Conservation (phyloP, 257 asterid genomes). For the Coffea canephora region DNA sequence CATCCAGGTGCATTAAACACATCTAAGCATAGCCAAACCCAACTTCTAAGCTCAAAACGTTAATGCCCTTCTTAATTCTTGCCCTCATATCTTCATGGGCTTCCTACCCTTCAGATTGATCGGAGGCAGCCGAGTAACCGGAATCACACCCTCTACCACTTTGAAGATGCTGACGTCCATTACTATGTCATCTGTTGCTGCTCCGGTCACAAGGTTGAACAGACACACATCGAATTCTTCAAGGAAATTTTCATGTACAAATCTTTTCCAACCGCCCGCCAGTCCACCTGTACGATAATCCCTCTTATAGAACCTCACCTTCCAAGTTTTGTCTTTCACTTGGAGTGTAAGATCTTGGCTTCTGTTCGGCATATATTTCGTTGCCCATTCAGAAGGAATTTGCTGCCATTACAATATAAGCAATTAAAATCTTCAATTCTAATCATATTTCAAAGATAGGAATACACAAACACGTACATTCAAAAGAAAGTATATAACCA, state of each 20-base stretch:
- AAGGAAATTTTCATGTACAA: constrained; percentile 28
- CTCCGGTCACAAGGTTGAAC: constrained; percentile 10
- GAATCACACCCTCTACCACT: constrained; percentile 26
- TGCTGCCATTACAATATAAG: constrained; percentile 22
- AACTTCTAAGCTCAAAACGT: background rate
- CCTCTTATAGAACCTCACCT: constrained; percentile 6
- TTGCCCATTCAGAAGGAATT: constrained; percentile 41
- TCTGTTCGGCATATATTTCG: constrained; percentile 20
- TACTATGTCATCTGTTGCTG: background rate
- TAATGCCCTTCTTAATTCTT: background rate
- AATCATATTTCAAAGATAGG: background rate
- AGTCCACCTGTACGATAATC: constrained; percentile 25
- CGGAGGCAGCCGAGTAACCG: constrained; percentile 5
- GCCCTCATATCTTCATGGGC: background rate
- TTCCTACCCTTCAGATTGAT: background rate
- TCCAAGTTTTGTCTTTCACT: constrained; percentile 22
- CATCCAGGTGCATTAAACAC: background rate
- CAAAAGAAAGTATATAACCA: background rate
- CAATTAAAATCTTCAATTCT: background rate
- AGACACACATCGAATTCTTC: constrained; percentile 35
- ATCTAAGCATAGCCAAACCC: background rate
- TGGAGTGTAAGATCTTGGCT: constrained; percentile 19
- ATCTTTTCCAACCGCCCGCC: constrained; percentile 35
- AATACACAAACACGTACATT: background rate
- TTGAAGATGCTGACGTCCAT: constrained; percentile 19